Base-by-base conservation (phyloP, 176 grass and related monocot species). In the Avena atlantica region DNA sequence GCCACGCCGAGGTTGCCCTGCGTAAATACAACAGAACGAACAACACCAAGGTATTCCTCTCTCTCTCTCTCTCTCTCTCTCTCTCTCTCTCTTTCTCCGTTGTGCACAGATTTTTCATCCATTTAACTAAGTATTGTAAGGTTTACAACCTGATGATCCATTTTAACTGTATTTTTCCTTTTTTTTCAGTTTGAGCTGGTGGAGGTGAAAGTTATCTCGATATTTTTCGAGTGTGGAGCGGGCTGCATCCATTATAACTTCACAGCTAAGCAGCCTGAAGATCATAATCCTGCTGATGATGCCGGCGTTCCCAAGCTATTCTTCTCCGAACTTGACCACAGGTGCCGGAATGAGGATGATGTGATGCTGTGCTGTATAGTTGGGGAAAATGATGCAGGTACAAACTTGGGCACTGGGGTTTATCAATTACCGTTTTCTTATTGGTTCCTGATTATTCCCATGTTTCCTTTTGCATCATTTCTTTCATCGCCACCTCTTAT, bases 1-100 rank as follows among this genome's bases (percentile, higher is more conserved):
- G 6, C 1, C 53, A 84, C 40, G 69, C 21, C 12, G 37, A 84
- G 53, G 19, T 57, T 12, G 69, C 81, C 37, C 17, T 84, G 68
- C 15, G 53, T 42, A 84, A 61, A 72, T 84, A 84, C 16, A 83
- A 84, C 36, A 84, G 36, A 74, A 21, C 14, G 25, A 84, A 84
- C 69, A 61, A 48, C 21, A 74, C 81, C 53, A 47, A 70, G 31
- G 66, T 70, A 0, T 19, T 9, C 6, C 31, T 29, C 27, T 29
- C 27, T 68, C 31, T 29, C 25, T 27, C n/a, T n/a, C n/a, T n/a
- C n/a, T n/a, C n/a, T n/a, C n/a, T n/a, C n/a, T 29, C 27, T 29
- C 27, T 68, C 31, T 29, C 27, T 68, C 65, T 34, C 64, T 36
- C 62, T 29, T 64, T 65, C 62, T 4, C 61, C 25, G 5, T 65